Base-by-base conservation (phyloP, 2,329 filamentous ascomycete genomes). In the Fusarium torulosum region DNA sequence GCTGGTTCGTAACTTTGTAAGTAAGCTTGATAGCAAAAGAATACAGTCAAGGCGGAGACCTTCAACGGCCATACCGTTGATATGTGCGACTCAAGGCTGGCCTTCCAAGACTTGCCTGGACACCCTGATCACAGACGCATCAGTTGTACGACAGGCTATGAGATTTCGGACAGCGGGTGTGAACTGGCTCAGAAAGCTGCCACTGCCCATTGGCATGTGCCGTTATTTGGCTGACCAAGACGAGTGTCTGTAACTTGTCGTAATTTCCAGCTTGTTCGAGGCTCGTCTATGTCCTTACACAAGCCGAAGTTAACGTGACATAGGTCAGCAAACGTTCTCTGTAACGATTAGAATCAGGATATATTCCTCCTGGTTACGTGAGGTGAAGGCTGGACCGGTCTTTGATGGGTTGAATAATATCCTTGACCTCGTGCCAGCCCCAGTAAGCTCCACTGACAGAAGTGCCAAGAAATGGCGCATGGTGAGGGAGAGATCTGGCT, bases 401-500 rank as follows among this genome's bases (percentile, higher is more conserved):
- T 47, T 59, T 38, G 56, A 66, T 51, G 57, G 40, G 43, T 53
- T 52, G 53, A 20, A 53, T 53, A 44, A 11, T 51, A 54, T 54
- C 52, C 61, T 59, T 53, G 49, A 55, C 49, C 58, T 60, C 38
- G 51, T 65, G 54, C 65, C 23, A 47, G 53, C 60, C 65, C 65
- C 60, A 57, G 45, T 55, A 47, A 62, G 44, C 49, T 44, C 55
- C 60, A 59, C 61, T 53, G 25, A 40, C 25, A 68, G 59, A 62
- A 64, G 60, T 58, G 67, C 67, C 67, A 70, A 70, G 67, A 70
- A 70, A 70, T 70, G 67, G 67, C 67, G 67, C 67, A 70, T 59
- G 52, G 46, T 56, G 41, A 59, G 53, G 46, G 46, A 62, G 62
- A 69, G 66, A 69, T 69, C 66, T 41, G 66, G 43, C 66, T 69